phyloP scores from a whole-genome alignment of 768 basidiomycete genomes.

The Suillus brevipes region DNA sequence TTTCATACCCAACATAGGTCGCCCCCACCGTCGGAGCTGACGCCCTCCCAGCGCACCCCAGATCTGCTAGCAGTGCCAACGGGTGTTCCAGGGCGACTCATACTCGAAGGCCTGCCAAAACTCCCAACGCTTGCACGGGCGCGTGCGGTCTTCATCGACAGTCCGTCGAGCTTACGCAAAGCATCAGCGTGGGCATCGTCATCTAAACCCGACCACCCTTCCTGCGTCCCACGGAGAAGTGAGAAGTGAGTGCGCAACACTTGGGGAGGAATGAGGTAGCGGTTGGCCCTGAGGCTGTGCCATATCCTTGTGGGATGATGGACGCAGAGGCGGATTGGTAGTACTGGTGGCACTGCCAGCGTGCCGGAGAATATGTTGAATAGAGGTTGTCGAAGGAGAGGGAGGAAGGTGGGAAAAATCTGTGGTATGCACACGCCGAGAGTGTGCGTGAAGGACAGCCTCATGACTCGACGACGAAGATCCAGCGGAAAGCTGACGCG shows the following conservation, averaged over 20 bases:
- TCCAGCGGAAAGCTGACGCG: constrained; percentile 66
- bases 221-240: constrained; percentile 84
- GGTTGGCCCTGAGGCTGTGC: constrained; percentile 35
- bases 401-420: constrained; percentile 92
- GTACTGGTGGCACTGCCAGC: constrained; percentile 43
- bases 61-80: constrained; percentile 49
- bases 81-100: constrained; percentile 76
- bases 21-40: constrained; percentile 39
- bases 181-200: constrained; percentile 90
- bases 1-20: constrained; percentile 34
- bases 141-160: constrained; percentile 73
- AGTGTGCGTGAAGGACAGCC: constrained; percentile 41
- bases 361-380: constrained; percentile 77
- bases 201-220: constrained; percentile 86
- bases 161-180: constrained; percentile 88
- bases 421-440: constrained; percentile 64
- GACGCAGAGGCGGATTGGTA: constrained; percentile 35
- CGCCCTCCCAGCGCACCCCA: constrained; percentile 75
- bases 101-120: constrained; percentile 61
- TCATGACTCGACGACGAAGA: constrained; percentile 63
- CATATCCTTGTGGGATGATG: constrained; percentile 40
- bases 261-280: constrained; percentile 49
- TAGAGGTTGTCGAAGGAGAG: constrained; percentile 87
- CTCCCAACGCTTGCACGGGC: constrained; percentile 77
- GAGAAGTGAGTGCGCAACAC: constrained; percentile 82